Evolutionary conservation across 495 filamentous ascomycete species (phyloP).

Genomic region (Gamarada debralockiae): DNA sequence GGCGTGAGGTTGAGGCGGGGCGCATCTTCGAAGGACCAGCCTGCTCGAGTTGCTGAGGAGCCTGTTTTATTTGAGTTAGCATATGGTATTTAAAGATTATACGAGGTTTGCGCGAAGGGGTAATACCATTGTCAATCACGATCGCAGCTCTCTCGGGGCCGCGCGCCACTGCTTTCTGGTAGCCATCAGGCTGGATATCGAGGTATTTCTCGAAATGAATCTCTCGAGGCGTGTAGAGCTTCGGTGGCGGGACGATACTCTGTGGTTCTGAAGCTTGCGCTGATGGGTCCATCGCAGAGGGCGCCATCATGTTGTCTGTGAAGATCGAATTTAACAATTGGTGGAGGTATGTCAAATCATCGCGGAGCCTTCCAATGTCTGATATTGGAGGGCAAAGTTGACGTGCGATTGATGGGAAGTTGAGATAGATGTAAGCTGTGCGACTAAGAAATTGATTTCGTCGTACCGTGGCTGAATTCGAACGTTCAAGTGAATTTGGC

Average conservation of each 20-base stretch:
- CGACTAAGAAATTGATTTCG: background rate
- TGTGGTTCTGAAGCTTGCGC: constrained; percentile 14
- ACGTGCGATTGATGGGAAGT: background rate
- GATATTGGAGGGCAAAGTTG: background rate
- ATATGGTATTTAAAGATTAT: background rate
- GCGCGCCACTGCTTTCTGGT: constrained; percentile 52
- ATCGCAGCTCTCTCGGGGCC: constrained; percentile 59
- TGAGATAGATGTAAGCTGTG: background rate
- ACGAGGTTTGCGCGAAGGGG: constrained; percentile 4
- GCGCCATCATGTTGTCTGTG: constrained; percentile 14
- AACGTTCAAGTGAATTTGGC: background rate
- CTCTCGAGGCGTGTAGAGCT: constrained; percentile 55
- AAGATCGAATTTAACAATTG: background rate
- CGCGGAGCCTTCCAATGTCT: background rate
- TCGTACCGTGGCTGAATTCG: background rate
- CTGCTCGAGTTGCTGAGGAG: constrained; percentile 82
- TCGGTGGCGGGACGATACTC: constrained; percentile 11
- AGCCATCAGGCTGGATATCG: constrained; percentile 63
- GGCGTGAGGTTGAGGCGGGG: constrained; percentile 80
- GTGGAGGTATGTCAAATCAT: constrained; percentile 16
- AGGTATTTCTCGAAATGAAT: constrained; percentile 74
- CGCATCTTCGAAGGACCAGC: constrained; percentile 84
- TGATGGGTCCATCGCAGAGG: constrained; percentile 17
- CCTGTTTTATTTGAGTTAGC: constrained; percentile 46
- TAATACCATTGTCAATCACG: constrained; percentile 94